These are phyloP conservation scores for Talaromyces rugulosus DNA, from an alignment of 2,329 filamentous ascomycete genomes.

Conservation along the genomic window DNA sequence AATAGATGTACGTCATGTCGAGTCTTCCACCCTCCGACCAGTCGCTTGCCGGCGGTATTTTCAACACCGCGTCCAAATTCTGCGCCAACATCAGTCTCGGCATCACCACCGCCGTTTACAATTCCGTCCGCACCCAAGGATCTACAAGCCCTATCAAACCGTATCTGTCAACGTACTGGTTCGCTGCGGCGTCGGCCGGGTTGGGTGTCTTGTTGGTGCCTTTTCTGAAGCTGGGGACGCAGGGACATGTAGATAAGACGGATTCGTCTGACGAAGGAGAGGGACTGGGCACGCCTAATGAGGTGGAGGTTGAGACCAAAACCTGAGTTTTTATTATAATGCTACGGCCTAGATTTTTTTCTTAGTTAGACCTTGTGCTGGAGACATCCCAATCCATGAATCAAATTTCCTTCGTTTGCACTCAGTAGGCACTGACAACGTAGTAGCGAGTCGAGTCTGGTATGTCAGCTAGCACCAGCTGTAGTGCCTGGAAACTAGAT, in stretches of 20 bases:
- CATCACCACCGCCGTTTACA: slow-evolving; percentile 53
- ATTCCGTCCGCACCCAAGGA: slow-evolving; percentile 19
- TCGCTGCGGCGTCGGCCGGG: slow-evolving; percentile 23
- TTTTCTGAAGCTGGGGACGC: slow-evolving; percentile 26
- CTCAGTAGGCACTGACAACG: too few species aligned
- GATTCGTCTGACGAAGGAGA: slow-evolving; percentile 7
- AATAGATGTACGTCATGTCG: slow-evolving; percentile 65
- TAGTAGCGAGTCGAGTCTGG: too few species aligned
- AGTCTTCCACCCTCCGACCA: slow-evolving; percentile 60
- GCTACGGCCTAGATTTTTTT: neutral
- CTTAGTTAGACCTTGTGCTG: too few species aligned
- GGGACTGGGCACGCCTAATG: neutral
- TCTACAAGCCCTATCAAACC: slow-evolving; percentile 20
- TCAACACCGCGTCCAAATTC: slow-evolving; percentile 62
- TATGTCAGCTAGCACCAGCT: too few species aligned
- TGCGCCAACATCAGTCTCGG: slow-evolving; percentile 58
- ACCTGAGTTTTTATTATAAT: neutral
- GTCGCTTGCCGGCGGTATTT: slow-evolving; percentile 62
- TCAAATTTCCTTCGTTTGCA: too few species aligned
- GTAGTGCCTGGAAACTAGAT: too few species aligned
- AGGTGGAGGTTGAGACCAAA: slow-evolving; percentile 1
- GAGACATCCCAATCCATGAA: too few species aligned
- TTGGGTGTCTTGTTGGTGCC: slow-evolving; percentile 24
- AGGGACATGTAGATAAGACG: slow-evolving; percentile 7
- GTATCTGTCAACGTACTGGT: slow-evolving; percentile 28